phyloP scores from a whole-genome alignment of 2,329 filamentous ascomycete genomes.

The Talaromyces verruculosus region DNA sequence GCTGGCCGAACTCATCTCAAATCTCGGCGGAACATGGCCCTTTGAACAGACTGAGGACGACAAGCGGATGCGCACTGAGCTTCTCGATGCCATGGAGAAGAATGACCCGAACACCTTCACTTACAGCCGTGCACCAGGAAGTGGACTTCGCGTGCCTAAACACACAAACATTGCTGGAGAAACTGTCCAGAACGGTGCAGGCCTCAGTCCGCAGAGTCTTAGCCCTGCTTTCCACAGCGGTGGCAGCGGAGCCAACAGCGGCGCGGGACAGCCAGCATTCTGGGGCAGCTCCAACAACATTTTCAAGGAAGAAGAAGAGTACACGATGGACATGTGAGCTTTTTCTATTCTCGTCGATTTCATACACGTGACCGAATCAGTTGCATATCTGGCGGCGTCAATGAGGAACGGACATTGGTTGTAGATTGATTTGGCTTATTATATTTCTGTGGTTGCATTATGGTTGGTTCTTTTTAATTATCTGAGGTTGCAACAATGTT shows the following conservation, averaged over 20 bases:
- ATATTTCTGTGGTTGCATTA: slow-evolving; percentile 34
- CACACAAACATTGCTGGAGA: slow-evolving; percentile 92
- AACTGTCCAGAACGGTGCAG: slow-evolving; percentile 54
- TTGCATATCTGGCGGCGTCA: slow-evolving; percentile 36
- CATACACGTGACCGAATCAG: slow-evolving; percentile 23
- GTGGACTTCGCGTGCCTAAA: slow-evolving; percentile 84
- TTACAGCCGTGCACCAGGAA: slow-evolving; percentile 81
- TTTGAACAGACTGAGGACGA: slow-evolving; percentile 89
- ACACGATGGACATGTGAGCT: slow-evolving; percentile 68
- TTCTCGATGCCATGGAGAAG: slow-evolving; percentile 81
- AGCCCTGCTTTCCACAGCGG: slow-evolving; percentile 72
- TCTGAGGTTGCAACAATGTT: background rate
- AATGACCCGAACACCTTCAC: slow-evolving; percentile 73
- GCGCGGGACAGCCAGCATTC: slow-evolving; percentile 52
- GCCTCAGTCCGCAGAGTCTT: slow-evolving; percentile 58
- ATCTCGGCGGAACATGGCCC: slow-evolving; percentile 72
- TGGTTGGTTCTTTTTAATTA: slow-evolving; percentile 25
- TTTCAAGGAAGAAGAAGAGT: slow-evolving; percentile 95
- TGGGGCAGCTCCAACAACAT: slow-evolving; percentile 56
- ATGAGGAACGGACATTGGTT: slow-evolving; percentile 44
- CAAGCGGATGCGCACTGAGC: slow-evolving; percentile 90
- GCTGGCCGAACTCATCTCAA: slow-evolving; percentile 70
- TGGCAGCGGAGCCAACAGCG: slow-evolving; percentile 60
- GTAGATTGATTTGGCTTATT: slow-evolving; percentile 35
- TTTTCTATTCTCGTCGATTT: slow-evolving; percentile 17